phyloP scores from a whole-genome alignment of 371 early-diverging fungal species.

The Rhizopus stolonifer region DNA sequence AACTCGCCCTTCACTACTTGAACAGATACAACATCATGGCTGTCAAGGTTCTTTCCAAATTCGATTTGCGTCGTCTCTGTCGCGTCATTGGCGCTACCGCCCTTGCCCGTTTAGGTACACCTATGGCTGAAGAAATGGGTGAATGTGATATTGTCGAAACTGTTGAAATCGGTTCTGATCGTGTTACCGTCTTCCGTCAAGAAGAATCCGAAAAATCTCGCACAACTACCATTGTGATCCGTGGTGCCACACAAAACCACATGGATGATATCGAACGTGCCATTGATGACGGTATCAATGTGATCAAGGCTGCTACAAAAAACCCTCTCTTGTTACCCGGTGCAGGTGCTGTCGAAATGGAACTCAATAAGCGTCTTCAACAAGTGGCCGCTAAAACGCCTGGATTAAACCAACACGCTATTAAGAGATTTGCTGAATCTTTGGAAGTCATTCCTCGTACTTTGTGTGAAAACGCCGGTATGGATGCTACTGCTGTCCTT shows the following conservation, averaged over 20 bases:
- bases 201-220: constrained; percentile 70
- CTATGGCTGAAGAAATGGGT: constrained; percentile 97
- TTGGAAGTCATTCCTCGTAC: constrained; percentile 96
- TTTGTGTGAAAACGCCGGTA: constrained; percentile 94
- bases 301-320: constrained; percentile 91
- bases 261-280: constrained; percentile 98
- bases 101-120: constrained; percentile 89
- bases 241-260: constrained; percentile 97
- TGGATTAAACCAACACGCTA: constrained; percentile 94
- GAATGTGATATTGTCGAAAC: constrained; percentile 94
- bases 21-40: constrained; percentile 91
- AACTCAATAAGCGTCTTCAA: constrained; percentile 77
- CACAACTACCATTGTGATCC: constrained; percentile 94
- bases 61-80: constrained; percentile 94
- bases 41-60: constrained; percentile 92
- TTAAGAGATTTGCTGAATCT: constrained; percentile 95
- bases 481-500: constrained; percentile 92
- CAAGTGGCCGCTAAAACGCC: constrained; percentile 83
- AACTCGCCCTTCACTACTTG: constrained; percentile 92
- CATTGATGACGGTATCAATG: constrained; percentile 97
- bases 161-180: constrained; percentile 95
- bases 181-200: constrained; percentile 95
- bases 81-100: constrained; percentile 93
- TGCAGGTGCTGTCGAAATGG: constrained; percentile 96
- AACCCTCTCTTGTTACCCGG: constrained; percentile 90